Evolutionary conservation across 1,284 basidiomycete genomes (phyloP).

Genomic region (Sporisorium scitamineum): DNA sequence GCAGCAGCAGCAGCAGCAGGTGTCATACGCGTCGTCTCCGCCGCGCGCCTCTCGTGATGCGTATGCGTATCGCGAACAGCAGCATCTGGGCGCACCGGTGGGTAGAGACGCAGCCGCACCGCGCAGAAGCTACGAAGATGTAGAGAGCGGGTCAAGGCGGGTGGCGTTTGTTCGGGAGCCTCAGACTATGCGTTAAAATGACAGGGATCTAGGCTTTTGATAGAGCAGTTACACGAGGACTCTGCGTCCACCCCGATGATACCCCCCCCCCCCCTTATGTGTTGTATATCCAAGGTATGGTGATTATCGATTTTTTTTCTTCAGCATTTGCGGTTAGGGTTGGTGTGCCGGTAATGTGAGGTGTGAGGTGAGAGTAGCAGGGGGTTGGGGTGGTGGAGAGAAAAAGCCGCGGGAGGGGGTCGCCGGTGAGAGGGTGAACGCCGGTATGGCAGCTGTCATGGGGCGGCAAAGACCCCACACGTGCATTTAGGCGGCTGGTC

Average conservation of each 20-base stretch:
- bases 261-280: background rate
- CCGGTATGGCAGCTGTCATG: no score
- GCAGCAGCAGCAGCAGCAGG: slow-evolving; percentile 20
- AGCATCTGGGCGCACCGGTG: slow-evolving; percentile 7
- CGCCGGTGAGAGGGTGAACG: slow-evolving; percentile 8
- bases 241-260: background rate
- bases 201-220: slow-evolving; percentile 41
- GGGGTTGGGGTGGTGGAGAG: no score
- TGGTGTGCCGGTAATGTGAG: background rate
- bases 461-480: background rate
- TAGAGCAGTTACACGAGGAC: background rate
- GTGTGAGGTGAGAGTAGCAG: background rate
- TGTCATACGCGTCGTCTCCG: slow-evolving; percentile 22
- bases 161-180: slow-evolving; percentile 42
- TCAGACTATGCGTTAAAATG: slow-evolving; percentile 38
- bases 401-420: background rate
- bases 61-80: slow-evolving; percentile 26
- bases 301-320: background rate
- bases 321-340: background rate
- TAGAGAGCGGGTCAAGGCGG: slow-evolving; percentile 23
- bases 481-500: slow-evolving; percentile 1
- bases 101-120: slow-evolving; percentile 11
- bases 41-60: slow-evolving; percentile 16
- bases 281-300: background rate
- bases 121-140: slow-evolving; percentile 41